Evolutionary conservation across 2,329 filamentous ascomycete species (phyloP), one percentile per base, ranked within the genome.

Genomic region (Calonectria multiphialidica): DNA sequence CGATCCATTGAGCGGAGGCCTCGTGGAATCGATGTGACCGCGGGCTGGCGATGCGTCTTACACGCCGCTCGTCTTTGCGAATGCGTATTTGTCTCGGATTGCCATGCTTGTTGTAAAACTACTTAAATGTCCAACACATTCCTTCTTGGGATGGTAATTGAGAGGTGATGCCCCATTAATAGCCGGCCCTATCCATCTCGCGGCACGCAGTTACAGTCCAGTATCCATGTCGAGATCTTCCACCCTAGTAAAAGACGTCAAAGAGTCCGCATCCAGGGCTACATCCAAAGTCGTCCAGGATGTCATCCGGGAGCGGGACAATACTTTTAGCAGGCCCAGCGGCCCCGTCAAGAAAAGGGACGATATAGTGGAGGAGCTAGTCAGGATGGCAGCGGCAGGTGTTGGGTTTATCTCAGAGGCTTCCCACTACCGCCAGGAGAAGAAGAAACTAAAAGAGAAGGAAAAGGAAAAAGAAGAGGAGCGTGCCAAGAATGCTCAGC

Each of bases 331-430:
- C 30, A 59, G 33, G 25, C 42, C 53, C 3, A 23, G 21, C 9
- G 16, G 53, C 16, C 9, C 16, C 9, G 8, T 37, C 15, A 40
- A 25, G 12, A 67, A 67, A 49, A 49, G 61, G 16, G 65, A 67
- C 42, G 65, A 67, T 21, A 21, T 47, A 10, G 49, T 70, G 9
- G 59, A 61, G 13, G 44, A 37, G 3, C 33, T 72, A 3, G 61
- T 72, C 21, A 70, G 66, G n/a, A 21, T 55, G 16, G 37, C 44
- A 37, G 66, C 70, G 8, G 66, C 70, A n/a, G 44, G 57, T 42
- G 37, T 72, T 16, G 70, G 70, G 1, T 70, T 72, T 7, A 45
- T 70, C 18, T 70, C 66, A 1, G 70, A 72, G 25, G 66, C 61
- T 30, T 37, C 57, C 6, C 50, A 70, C 4, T 59, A 70, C 30